Evolutionary conservation across 2,329 filamentous ascomycete species (phyloP), one percentile per base, ranked within the genome.

Genomic region (Colletotrichum horii): DNA sequence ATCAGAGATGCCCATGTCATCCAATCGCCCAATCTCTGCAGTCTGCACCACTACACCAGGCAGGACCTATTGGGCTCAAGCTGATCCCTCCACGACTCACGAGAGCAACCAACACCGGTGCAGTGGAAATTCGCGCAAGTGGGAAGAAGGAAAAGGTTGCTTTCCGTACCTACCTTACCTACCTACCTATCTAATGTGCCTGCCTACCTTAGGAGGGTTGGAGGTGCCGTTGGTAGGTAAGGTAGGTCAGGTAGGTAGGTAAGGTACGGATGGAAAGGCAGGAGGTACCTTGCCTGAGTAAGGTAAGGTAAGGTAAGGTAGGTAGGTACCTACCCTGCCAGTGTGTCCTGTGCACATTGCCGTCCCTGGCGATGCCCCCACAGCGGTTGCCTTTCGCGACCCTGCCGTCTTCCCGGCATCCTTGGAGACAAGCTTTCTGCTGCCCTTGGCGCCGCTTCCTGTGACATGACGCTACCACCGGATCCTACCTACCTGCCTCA

Each of bases 391-490:
- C 58, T 66, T 56, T 74, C 70, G 24, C 55, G 64, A 55, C 71
- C 71, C 74, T 76, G 74, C 74, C 74, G 60, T 75, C 58, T 75
- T 75, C 61, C 74, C 74, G 71, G 74, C 74, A 74, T 74, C 74
- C 70, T 71, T 74, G 66, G 71, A 76, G 74, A 75, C 74, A 76
- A 76, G 74, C 74, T 76, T 76, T 76, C 62, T 71, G 36, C 34
- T 75, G 66, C 55, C 43, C 66, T 76, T 75, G 30, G 66, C 74
- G 71, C 74, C 38, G 32, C n/a, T 67, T 55, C 52, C 66, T 70
- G 26, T 75, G 66, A 70, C 74, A 75, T 66, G 56, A 74, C 71
- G 55, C 73, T 28, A 70, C 58, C 66, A 56, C 58, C 43, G 60
- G 15, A 66, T 52, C 48, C 48, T 68, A 58, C 48, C 43, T 58